Base-by-base conservation (phyloP, 192 early-diverging fungal species). In the Coemansia reversa region DNA sequence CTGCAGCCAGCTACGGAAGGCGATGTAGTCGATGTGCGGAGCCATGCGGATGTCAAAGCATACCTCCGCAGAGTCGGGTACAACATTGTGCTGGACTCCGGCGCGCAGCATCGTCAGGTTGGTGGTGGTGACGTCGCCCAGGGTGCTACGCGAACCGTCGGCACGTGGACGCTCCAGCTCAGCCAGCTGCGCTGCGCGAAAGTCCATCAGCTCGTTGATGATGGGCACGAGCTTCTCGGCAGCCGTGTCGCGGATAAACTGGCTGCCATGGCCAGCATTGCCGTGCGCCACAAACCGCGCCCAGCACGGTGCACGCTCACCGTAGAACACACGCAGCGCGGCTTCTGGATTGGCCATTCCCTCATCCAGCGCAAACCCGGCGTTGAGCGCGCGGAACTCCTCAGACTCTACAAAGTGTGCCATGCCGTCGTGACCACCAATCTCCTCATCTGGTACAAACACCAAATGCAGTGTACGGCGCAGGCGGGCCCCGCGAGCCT, bases 221-320 rank as follows among this genome's bases (percentile, higher is more conserved):
- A 92, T 83, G 39, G 83, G 72, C 62, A 89, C 63, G 65, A 94
- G 62, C 61, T 91, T 89, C 27, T 78, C 74, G 16, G 86, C 84
- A 5, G 91, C 90, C 30, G 85, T 87, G 55, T 88, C 83, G 60
- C 88, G 61, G 50, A 95, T 89, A 60, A 95, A 93, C 70, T 92
- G 90, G 58, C 86, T 88, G 51, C 91, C 93, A 65, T 95, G 93
- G 3, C 93, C 93, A 0, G 89, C 86, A 16, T 85, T 83, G 0
- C 93, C 93, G 11, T 58, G 83, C 5, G 92, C 87, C 0, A 71
- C 86, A 65, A 94, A 66, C 65, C 82, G 84, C 65, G 90, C 79
- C 91, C 92, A 95, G 91, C 93, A 95, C 24, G 87, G 84, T 52
- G 90, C 84, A 9, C 92, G 83, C 74, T 95, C 92, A 51, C 90